These are phyloP conservation scores for Hypoxylon fuscum DNA, from an alignment of 495 filamentous ascomycete species.

Conservation along the genomic window DNA sequence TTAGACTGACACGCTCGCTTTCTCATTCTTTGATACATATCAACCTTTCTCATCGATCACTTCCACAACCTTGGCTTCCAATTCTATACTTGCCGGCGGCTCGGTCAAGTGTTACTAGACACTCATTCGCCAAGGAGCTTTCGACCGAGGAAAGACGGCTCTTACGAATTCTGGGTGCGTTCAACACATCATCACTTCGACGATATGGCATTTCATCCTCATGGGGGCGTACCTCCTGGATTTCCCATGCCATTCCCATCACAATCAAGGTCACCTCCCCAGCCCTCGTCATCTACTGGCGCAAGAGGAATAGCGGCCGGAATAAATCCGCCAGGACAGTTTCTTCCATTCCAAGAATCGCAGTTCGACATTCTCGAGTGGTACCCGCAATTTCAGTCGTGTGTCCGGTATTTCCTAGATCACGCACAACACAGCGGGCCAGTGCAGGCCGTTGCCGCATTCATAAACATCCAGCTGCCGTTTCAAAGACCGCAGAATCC, in stretches of 20 bases:
- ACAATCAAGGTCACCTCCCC: slow-evolving; percentile 36
- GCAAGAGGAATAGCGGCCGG: slow-evolving; percentile 29
- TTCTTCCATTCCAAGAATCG: slow-evolving; percentile 49
- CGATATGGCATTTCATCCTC: slow-evolving; percentile 41
- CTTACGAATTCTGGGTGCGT: slow-evolving; percentile 11
- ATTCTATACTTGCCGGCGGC: slow-evolving; percentile 23
- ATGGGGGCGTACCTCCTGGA: slow-evolving; percentile 29
- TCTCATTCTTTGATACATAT: slow-evolving; percentile 26
- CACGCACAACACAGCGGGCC: slow-evolving; percentile 84
- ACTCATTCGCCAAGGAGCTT: slow-evolving; percentile 14
- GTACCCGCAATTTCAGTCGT: slow-evolving; percentile 92
- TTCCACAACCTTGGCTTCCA: slow-evolving; percentile 20
- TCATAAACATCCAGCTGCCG: slow-evolving; percentile 84
- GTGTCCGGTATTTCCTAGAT: slow-evolving; percentile 92
- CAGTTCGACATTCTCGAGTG: slow-evolving; percentile 89
- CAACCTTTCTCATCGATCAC: slow-evolving; percentile 12
- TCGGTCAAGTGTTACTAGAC: slow-evolving; percentile 36
- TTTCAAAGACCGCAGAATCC: slow-evolving; percentile 63
- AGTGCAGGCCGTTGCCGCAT: slow-evolving; percentile 89
- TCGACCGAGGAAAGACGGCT: slow-evolving; percentile 14
- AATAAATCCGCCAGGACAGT: slow-evolving; percentile 31
- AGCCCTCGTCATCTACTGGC: slow-evolving; percentile 30
- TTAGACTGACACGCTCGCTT: slow-evolving; percentile 32
- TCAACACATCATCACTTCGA: slow-evolving; percentile 10
- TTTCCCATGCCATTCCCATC: slow-evolving; percentile 40